These are phyloP conservation scores for Phlyctochytrium bullatum DNA, from an alignment of 192 early-diverging fungal species.

Conservation along the genomic window DNA sequence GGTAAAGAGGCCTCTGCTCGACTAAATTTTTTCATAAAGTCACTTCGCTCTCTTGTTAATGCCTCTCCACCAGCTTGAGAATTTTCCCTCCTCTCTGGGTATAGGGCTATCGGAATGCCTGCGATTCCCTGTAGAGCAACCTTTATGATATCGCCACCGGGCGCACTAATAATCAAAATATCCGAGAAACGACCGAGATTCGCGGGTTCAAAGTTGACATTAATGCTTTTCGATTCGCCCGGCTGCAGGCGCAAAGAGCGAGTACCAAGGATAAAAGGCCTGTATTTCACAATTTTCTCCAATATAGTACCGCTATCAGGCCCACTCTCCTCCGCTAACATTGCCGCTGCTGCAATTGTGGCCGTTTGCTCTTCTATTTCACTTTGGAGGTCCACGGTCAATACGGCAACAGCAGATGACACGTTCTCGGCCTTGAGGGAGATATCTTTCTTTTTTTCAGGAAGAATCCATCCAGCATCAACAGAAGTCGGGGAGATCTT, in stretches of 20 bases:
- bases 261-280: slow-evolving; percentile 36
- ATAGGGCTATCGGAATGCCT: slow-evolving; percentile 59
- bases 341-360: slow-evolving; percentile 14
- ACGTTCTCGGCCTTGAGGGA: slow-evolving; percentile 50
- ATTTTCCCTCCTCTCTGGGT: slow-evolving; percentile 49
- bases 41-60: slow-evolving; percentile 51
- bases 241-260: slow-evolving; percentile 39
- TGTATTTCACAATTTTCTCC: slow-evolving; percentile 22
- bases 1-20: slow-evolving; percentile 15
- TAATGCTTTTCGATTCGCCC: slow-evolving; percentile 41
- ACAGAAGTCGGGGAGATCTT: slow-evolving; percentile 45
- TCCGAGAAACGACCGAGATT: slow-evolving; percentile 48
- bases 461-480: slow-evolving; percentile 60
- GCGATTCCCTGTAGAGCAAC: slow-evolving; percentile 46
- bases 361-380: slow-evolving; percentile 30
- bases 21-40: slow-evolving; percentile 53
- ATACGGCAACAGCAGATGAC: slow-evolving; percentile 23
- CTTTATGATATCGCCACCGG: slow-evolving; percentile 53
- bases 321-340: slow-evolving; percentile 8
- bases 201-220: slow-evolving; percentile 50
- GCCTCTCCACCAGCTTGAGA: slow-evolving; percentile 45
- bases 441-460: slow-evolving; percentile 47
- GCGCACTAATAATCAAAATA: slow-evolving; percentile 44
- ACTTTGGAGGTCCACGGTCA: slow-evolving; percentile 39
- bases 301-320: background rate